Evolutionary conservation across 352 stramenopile genomes (phyloP).

Genomic region (Pythium guiyangense): DNA sequence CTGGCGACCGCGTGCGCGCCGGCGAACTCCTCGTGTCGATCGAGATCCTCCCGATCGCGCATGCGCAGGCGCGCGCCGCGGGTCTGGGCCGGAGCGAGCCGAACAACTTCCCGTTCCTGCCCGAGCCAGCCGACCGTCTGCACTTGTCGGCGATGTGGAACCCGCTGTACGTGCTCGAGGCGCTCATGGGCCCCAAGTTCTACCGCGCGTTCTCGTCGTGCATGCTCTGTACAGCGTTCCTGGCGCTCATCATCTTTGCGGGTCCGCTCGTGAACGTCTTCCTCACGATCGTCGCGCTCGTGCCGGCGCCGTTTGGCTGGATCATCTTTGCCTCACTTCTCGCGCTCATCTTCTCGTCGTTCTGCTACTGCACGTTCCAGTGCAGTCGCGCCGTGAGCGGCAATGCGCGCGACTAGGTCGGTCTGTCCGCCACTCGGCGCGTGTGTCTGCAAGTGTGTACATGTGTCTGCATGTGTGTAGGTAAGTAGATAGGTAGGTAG

Average conservation of each 20-base stretch:
- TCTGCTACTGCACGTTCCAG: conserved; percentile 51
- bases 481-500: too few relatives aligned
- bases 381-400: conserved; percentile 44
- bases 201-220: conserved; percentile 66
- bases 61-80: conserved; percentile 57
- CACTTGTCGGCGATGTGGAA: conserved; percentile 83
- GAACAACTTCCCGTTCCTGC: conserved; percentile 75
- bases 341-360: conserved; percentile 24
- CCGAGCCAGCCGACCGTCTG: conserved; percentile 66
- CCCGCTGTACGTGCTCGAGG: conserved; percentile 72
- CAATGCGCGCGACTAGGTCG: too few relatives aligned
- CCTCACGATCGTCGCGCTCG: conserved; percentile 56
- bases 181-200: conserved; percentile 69
- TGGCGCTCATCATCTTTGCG: conserved; percentile 59
- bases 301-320: conserved; percentile 53
- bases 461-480: too few relatives aligned
- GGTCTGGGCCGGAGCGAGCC: conserved; percentile 70
- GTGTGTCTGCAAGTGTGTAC: too few relatives aligned
- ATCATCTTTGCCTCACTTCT: conserved; percentile 51
- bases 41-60: conserved; percentile 59
- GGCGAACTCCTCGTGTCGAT: conserved; percentile 69
- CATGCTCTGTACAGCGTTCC: conserved; percentile 46
- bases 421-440: too few relatives aligned
- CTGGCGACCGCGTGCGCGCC: conserved; percentile 50
- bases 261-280: conserved; percentile 71